Conservation (phyloP, 2,329 filamentous ascomycete species). For the Chrysosporium keratinophilum region DNA sequence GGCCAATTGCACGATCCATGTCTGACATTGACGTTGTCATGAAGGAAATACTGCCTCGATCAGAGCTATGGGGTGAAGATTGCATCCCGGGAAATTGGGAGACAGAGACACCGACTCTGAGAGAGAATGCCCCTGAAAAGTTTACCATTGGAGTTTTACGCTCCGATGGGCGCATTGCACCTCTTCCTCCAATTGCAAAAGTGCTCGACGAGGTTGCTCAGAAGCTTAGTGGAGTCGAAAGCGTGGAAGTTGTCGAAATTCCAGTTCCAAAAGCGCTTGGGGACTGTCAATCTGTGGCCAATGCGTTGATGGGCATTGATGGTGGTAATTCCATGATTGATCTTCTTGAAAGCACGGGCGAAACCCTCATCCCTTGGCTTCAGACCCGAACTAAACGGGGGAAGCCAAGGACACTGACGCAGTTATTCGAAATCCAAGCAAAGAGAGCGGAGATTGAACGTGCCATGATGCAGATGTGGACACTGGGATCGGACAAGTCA, state of each 20-base stretch:
- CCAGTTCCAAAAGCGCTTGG: constrained; percentile 44
- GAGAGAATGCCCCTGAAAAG: constrained; percentile 21
- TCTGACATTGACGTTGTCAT: constrained; percentile 41
- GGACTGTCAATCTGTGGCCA: constrained; percentile 47
- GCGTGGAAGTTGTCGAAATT: constrained; percentile 50
- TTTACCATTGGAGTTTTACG: constrained; percentile 36
- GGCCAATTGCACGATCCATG: constrained; percentile 33
- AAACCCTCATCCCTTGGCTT: constrained; percentile 54
- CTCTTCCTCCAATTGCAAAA: constrained; percentile 33
- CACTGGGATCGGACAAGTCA: constrained; percentile 26
- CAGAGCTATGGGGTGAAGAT: constrained; percentile 44
- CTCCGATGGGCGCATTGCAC: constrained; percentile 32
- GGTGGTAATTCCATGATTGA: constrained; percentile 48
- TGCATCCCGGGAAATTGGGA: constrained; percentile 37
- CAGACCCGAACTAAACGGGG: constrained; percentile 42
- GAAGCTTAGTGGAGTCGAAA: constrained; percentile 26
- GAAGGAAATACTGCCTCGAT: constrained; percentile 40
- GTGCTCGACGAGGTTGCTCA: constrained; percentile 32
- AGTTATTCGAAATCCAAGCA: constrained; percentile 45
- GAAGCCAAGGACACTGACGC: constrained; percentile 38
- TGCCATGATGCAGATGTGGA: constrained; percentile 51
- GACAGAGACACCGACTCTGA: constrained; percentile 19
- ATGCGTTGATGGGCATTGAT: constrained; percentile 49
- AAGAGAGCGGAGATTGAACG: constrained; percentile 44
- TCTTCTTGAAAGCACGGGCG: constrained; percentile 45